A percentile compares a stretch with the other conserved stretches of the same genome.
These are phyloP conservation scores for Metarhizium album DNA, from an alignment of 2,329 filamentous ascomycete genomes.

Conservation along the genomic window DNA sequence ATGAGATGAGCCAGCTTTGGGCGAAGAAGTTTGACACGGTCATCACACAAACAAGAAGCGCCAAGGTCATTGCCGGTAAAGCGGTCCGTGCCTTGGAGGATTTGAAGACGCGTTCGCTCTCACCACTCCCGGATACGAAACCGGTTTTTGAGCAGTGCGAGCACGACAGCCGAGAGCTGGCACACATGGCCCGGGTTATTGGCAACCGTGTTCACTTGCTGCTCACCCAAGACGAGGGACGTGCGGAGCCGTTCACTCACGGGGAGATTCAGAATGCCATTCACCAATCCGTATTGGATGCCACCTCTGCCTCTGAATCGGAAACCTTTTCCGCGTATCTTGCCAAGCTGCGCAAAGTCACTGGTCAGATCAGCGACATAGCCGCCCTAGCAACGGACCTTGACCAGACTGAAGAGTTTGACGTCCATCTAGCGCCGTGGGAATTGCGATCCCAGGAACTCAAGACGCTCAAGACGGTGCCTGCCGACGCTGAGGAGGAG, in stretches of 20 bases:
- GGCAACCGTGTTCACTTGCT: constrained; percentile 56
- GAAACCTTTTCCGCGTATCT: constrained; percentile 62
- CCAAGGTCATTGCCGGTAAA: constrained; percentile 76
- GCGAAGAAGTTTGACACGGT: constrained; percentile 59
- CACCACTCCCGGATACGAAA: constrained; percentile 55
- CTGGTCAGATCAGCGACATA: constrained; percentile 57
- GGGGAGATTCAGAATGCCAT: constrained; percentile 56
- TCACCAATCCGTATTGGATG: constrained; percentile 35
- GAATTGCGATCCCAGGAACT: constrained; percentile 70
- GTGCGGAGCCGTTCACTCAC: constrained; percentile 55
- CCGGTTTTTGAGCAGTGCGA: constrained; percentile 63
- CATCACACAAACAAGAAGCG: constrained; percentile 65
- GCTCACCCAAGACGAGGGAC: constrained; percentile 58
- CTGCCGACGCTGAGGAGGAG: constrained; percentile 77
- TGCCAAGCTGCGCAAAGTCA: constrained; percentile 54
- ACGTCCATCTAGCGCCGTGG: constrained; percentile 70
- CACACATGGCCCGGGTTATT: constrained; percentile 53
- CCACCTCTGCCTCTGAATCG: constrained; percentile 47
- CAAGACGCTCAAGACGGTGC: constrained; percentile 68
- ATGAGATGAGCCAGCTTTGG: constrained; percentile 58
- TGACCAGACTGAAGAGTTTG: constrained; percentile 67
- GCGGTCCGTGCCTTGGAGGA: constrained; percentile 68
- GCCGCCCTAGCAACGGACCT: constrained; percentile 59
- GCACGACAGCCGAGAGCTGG: constrained; percentile 51
- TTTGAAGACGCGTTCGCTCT: constrained; percentile 63